Evolutionary conservation across 163 green algal genomes (phyloP), one percentile per base, ranked within the genome.

Genomic region (Trebouxiophyceae sp.): DNA sequence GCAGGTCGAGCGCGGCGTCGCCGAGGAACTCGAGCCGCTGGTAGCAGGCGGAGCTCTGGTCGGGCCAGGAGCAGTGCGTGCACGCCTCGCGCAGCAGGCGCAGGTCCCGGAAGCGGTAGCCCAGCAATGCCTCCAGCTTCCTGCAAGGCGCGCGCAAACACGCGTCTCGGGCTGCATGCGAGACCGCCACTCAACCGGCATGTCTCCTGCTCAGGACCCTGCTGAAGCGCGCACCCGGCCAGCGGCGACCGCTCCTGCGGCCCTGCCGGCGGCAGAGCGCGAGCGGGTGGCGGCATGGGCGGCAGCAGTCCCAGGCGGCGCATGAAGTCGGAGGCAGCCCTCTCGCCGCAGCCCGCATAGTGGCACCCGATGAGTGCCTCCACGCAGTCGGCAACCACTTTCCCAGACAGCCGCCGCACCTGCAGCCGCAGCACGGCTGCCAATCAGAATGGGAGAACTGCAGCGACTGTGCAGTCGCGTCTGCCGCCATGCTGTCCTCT

Each of bases 21-120:
- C 77, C 77, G 47, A 84, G 58, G 26, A 84, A 84, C 74, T 84
- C 77, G 60, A 84, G 69, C 27, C 77, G 76, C 68, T 84, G 74
- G 68, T 83, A 84, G 60, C 73, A 78, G 24, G 46, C 46, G 19
- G 57, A 39, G 22, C 45, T 45, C n/a, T 29, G 33, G 50, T 75
- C 74, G 12, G 70, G 70, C 74, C 74, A 80, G 73, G 57, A 73
- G 66, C 71, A 77, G 57, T 84, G 77, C 3, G 77, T 84, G 5
- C 76, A 69, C 55, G 77, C 77, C 60, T 84, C 77, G 3, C 59
- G 34, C 45, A 70, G 59, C 68, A 84, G 67, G 12, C 34, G 34
- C 6, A 27, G 33, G 45, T 66, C 33, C 33, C 26, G 28, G 33
- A 81, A 81, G 28, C 27, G 62, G 65, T 81, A 73, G 19, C 34